Base-by-base conservation (phyloP, 352 stramenopile species). In the Pythium periplocum region DNA sequence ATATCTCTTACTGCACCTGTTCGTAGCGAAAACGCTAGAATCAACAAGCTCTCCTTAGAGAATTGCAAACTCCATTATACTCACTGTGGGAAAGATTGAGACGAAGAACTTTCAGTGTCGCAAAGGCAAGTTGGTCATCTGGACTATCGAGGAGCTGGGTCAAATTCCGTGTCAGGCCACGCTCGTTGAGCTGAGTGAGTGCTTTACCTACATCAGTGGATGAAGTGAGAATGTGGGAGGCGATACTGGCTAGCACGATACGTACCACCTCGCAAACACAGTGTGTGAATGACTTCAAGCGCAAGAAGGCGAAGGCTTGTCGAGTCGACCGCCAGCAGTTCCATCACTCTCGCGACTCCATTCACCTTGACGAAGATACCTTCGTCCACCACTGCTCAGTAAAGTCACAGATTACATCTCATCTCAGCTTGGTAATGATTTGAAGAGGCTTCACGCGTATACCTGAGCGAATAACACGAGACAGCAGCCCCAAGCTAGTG, bases 241-340 rank as follows among this genome's bases (percentile, higher is more conserved):
- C 3, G 36, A 11, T 37, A 12, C 26, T 32, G n/a, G 39, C 4
- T 11, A 5, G 12, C 33, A 3, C 31, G 12, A 57, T 41, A 58
- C 72, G 45, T 64, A 88, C 78, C 44, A 47, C 71, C 82, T 48
- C 67, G 61, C 17, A 59, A 54, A 33, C 78, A 88, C 4, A 88
- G 46, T 26, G 73, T 53, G 46, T 71, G 72, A 35, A 88, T 71
- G 17, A 80, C 71, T 45, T 88, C 66, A 1, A 88, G 45, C 7
- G 69, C 61, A 36, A 85, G 50, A 53, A 83, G 71, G 1, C 65
- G 61, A 3, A 53, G 47, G 55, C 65, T 85, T 47, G 33, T 46
- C 11, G 57, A 61, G 31, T 67, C 65, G 36, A 54, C 53, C 11
- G 73, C 50, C 2, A 86, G 53, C 41, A 82, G 35, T 10, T 45